Evolutionary conservation across 345 rosid genomes (phyloP), one percentile per base, ranked within the genome.

Genomic region (Laguncularia racemosa): DNA sequence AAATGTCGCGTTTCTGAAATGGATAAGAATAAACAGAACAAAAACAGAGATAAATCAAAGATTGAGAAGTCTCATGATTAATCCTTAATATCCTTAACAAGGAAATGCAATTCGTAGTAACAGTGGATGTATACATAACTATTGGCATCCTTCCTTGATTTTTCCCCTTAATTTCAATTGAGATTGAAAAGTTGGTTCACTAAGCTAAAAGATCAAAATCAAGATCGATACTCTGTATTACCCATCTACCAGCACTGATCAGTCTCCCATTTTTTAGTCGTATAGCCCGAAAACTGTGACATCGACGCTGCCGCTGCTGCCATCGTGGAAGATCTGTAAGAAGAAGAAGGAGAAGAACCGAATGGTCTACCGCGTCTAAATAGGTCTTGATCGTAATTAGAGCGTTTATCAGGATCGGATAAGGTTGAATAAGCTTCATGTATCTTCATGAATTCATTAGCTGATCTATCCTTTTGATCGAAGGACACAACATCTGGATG

Each of bases 191-290:
- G 9, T 33, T 3, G 11, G 40, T 33, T 33, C 11, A 33, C 40
- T 33, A 33, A 33, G 40, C 21, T 13, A 13, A 38, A 12, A n/a
- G n/a, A n/a, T n/a, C n/a, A n/a, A n/a, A 46, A 55, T 2, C 57
- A 16, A 46, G 57, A 12, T 16, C 15, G 21, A n/a, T 21, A 19
- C 46, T 55, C 19, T 20, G 43, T 55, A 54, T 12, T 20, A 4
- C 20, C 45, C 19, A 16, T 38, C 77, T 85, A 82, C 92, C 92
- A 80, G 49, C 92, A 82, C 71, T 85, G 92, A 50, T 85, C 92
- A 16, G 83, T 80, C 71, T 82, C 92, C 88, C 92, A 85, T 16
- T 69, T 82, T 21, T 69, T 72, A 15, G 50, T 2, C 12, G 57
- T 7, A 48, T 63, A 72, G n/a, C 73, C 56, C 14, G 74, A 69